Percentiles rank a stretch among this genome's conserved stretches.
These are phyloP conservation scores for Fragilaria radians DNA, from an alignment of 108 stramenopile genomes.

Conservation along the genomic window DNA sequence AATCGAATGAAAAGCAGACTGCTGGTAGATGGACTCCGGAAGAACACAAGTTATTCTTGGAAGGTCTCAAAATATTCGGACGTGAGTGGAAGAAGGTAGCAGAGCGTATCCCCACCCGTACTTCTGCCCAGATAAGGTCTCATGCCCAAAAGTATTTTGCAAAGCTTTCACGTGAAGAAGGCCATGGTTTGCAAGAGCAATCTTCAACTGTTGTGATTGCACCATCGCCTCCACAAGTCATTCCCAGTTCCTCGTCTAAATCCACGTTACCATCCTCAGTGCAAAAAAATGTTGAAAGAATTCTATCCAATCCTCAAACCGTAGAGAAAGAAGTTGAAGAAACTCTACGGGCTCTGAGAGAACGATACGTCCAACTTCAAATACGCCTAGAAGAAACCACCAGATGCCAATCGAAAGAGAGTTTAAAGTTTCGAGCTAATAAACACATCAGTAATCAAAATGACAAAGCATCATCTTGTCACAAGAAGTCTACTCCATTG, in stretches of 20 bases:
- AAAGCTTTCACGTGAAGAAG: constrained; percentile 52
- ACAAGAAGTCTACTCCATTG: neutral
- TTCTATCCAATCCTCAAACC: constrained; percentile 46
- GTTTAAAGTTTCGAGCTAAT: neutral
- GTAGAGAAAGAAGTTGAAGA: constrained; percentile 50
- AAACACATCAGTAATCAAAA: neutral
- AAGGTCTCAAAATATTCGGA: constrained; percentile 78
- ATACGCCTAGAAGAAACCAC: constrained; percentile 23
- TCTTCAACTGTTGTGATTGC: neutral
- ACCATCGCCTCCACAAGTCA: neutral
- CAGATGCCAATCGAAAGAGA: neutral
- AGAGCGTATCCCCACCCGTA: constrained; percentile 80
- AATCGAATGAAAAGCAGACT: constrained; percentile 8
- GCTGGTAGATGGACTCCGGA: constrained; percentile 87
- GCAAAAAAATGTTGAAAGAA: constrained; percentile 34
- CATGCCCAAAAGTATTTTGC: constrained; percentile 98
- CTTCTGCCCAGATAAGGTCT: constrained; percentile 93
- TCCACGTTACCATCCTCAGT: constrained; percentile 12
- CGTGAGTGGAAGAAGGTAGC: constrained; percentile 90
- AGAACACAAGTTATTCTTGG: constrained; percentile 88
- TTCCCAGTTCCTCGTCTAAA: neutral
- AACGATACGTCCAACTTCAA: constrained; percentile 54
- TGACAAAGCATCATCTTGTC: too few relatives aligned
- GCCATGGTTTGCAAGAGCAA: neutral
- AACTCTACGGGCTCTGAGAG: constrained; percentile 46